phyloP scores from a whole-genome alignment of 305 asterid species.

The Fraxinus latifolia region DNA sequence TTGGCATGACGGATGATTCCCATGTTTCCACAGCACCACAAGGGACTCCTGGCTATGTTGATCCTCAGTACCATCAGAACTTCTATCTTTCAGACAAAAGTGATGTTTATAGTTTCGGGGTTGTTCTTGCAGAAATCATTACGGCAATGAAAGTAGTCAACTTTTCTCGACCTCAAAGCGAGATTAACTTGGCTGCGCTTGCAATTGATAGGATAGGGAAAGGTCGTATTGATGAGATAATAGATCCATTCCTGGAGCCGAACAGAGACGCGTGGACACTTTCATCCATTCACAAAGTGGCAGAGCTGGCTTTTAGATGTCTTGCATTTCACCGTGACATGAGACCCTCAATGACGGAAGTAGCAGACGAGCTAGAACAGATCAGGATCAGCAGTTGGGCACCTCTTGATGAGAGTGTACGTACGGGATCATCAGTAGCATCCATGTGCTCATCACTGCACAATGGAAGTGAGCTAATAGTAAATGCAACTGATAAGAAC shows the following conservation, averaged over 20 bases:
- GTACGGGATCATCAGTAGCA: constrained; percentile 59
- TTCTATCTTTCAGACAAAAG: constrained; percentile 92
- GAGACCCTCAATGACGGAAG: constrained; percentile 96
- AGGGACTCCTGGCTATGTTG: constrained; percentile 93
- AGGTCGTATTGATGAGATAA: constrained; percentile 73
- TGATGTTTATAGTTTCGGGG: constrained; percentile 96
- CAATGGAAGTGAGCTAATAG: constrained; percentile 64
- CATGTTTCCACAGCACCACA: constrained; percentile 95
- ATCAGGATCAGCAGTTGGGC: constrained; percentile 76
- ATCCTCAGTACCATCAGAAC: constrained; percentile 94
- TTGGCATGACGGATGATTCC: constrained; percentile 87
- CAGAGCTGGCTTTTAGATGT: constrained; percentile 91
- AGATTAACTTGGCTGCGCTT: constrained; percentile 79
- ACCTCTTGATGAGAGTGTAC: constrained; percentile 51
- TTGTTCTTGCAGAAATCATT: constrained; percentile 84
- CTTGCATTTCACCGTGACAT: constrained; percentile 82
- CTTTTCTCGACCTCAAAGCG: constrained; percentile 73
- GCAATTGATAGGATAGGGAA: constrained; percentile 83
- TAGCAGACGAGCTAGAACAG: constrained; percentile 89
- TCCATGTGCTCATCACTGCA: constrained; percentile 73
- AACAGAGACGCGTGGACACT: constrained; percentile 93
- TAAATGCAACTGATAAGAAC: constrained; percentile 39
- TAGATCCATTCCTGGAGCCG: constrained; percentile 76
- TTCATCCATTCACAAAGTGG: constrained; percentile 74
- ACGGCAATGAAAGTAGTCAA: constrained; percentile 81